Percentiles rank a stretch among this genome's conserved stretches.
Evolutionary conservation across 805 yeast species (phyloP).

Genomic region (Candida xyloterini): DNA sequence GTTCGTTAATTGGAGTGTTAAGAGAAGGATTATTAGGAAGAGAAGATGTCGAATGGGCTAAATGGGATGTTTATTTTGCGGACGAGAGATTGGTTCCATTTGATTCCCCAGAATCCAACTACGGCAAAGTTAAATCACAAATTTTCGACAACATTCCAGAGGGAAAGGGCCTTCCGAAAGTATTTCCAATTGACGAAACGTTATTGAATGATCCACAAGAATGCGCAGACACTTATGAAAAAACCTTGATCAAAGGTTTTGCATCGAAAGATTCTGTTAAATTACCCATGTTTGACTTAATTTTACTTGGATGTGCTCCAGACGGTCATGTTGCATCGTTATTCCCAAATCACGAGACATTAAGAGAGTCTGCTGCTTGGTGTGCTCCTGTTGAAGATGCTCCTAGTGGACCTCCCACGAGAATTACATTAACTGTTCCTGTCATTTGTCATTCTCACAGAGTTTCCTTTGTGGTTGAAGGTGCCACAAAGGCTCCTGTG

Average conservation of each 20-base stretch:
- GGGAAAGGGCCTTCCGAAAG: constrained; percentile 55
- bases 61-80: constrained; percentile 95
- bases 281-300: constrained; percentile 89
- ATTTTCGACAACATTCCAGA: constrained; percentile 68
- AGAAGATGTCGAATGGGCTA: constrained; percentile 74
- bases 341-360: constrained; percentile 86
- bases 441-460: constrained; percentile 92
- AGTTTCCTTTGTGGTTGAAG: constrained; percentile 94
- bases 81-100: constrained; percentile 94
- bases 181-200: constrained; percentile 79
- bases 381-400: constrained; percentile 90
- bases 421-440: constrained; percentile 90
- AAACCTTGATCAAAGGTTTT: constrained; percentile 78
- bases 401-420: constrained; percentile 79
- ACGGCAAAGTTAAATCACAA: constrained; percentile 82
- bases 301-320: constrained; percentile 95
- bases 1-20: constrained; percentile 82
- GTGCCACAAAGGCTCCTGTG: constrained; percentile 91
- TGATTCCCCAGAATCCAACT: constrained; percentile 77
- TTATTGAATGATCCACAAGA: constrained; percentile 79
- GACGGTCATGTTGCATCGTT: constrained; percentile 98
- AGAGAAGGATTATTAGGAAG: constrained; percentile 80
- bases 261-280: constrained; percentile 96
- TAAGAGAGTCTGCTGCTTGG: constrained; percentile 92
- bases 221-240: constrained; percentile 92